These are phyloP conservation scores for Diospyros lotus DNA, from an alignment of 148 eudicot species.

Conservation along the genomic window DNA sequence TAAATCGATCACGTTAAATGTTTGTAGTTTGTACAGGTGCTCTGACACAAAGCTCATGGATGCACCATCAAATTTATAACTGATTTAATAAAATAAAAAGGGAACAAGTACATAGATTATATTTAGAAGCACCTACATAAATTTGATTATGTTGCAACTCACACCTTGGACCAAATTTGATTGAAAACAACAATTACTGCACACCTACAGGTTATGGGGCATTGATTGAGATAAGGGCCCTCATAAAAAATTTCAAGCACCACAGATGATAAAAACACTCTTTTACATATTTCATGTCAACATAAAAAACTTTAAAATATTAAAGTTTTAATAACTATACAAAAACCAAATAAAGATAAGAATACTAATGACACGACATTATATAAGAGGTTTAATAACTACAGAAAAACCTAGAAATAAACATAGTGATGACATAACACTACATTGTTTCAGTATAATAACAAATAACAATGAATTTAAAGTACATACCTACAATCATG, in stretches of 20 bases:
- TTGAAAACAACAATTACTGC: not conserved
- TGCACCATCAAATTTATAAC: not conserved
- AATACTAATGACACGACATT: no score
- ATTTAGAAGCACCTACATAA: no score
- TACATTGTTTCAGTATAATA: not conserved
- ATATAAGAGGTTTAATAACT: no score
- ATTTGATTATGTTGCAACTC: not conserved
- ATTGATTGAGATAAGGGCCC: not conserved
- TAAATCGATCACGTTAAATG: no score
- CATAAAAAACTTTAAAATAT: not conserved
- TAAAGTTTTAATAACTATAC: not conserved
- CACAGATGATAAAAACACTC: not conserved
- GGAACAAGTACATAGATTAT: not conserved
- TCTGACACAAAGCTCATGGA: no score
- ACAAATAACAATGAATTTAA: not conserved
- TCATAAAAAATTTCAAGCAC: not conserved
- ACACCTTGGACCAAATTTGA: not conserved
- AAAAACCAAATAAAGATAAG: not conserved
- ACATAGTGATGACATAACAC: no score
- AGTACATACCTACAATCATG: constrained; percentile 79
- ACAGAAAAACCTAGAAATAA: no score
- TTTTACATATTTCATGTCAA: not conserved
- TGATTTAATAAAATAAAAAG: not conserved
- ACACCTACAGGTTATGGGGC: no score
- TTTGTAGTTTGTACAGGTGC: no score